Percentiles rank a stretch among this genome's conserved stretches.
These are phyloP conservation scores for Metschnikowia matae DNA, from an alignment of 805 yeast species.

Conservation along the genomic window DNA sequence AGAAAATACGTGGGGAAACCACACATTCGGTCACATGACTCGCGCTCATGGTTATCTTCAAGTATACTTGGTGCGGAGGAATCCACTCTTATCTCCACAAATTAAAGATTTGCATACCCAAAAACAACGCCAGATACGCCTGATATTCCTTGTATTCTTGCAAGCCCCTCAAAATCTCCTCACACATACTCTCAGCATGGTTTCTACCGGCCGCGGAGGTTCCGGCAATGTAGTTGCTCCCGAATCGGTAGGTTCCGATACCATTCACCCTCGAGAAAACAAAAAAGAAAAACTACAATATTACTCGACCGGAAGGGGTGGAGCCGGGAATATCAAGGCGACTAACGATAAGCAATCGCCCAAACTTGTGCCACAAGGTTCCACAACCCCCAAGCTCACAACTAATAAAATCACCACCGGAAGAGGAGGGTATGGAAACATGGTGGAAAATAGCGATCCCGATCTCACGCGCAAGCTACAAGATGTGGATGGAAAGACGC, in stretches of 20 bases:
- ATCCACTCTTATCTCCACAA: neutral
- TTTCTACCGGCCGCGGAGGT: conserved; percentile 39
- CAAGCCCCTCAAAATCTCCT: too few species aligned
- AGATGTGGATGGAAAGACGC: conserved; percentile 48
- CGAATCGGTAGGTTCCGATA: conserved; percentile 9
- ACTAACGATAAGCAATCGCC: conserved; percentile 44
- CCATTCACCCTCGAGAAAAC: conserved; percentile 4
- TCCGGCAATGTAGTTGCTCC: conserved; percentile 30
- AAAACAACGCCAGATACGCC: neutral
- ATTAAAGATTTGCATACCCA: neutral
- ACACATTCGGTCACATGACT: conserved; percentile 3
- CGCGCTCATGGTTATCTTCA: neutral
- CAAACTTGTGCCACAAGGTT: conserved; percentile 53
- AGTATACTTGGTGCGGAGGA: neutral
- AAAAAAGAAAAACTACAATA: conserved; percentile 30
- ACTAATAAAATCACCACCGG: conserved; percentile 64
- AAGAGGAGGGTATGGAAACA: conserved; percentile 77
- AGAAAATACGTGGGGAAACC: conserved; percentile 2
- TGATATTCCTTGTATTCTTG: neutral
- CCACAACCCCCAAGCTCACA: conserved; percentile 56
- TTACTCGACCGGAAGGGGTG: conserved; percentile 76
- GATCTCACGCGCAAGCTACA: conserved; percentile 58
- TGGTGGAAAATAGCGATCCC: conserved; percentile 60
- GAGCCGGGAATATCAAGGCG: conserved; percentile 63
- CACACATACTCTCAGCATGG: conserved; percentile 5